Percentiles rank a stretch among this genome's conserved stretches.
Evolutionary conservation across 1,139 yeast species (phyloP).

Genomic region (Geotrichum candidum): DNA sequence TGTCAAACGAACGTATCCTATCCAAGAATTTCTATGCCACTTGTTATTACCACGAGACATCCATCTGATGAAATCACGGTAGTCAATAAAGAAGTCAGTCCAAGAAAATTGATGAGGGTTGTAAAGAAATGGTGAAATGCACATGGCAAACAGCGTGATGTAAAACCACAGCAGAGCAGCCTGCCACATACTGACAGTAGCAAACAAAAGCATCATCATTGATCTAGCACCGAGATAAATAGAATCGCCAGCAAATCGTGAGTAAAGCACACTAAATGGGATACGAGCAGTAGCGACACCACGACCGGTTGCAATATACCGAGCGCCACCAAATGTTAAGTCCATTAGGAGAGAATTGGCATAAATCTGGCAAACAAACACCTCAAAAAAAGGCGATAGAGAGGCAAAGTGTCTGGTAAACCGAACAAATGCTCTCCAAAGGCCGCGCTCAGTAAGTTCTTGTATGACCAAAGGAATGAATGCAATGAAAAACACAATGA

Average conservation of each 20-base stretch:
- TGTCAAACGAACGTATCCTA: conserved; percentile 89
- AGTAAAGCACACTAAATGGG: conserved; percentile 89
- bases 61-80: conserved; percentile 98
- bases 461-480: conserved; percentile 93
- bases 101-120: conserved; percentile 98
- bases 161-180: conserved; percentile 97
- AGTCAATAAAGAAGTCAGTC: conserved; percentile 97
- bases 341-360: conserved; percentile 86
- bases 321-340: conserved; percentile 97
- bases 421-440: conserved; percentile 92
- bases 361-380: conserved; percentile 95
- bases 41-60: conserved; percentile 96
- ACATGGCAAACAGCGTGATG: conserved; percentile 86
- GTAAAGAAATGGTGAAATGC: conserved; percentile 89
- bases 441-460: conserved; percentile 95
- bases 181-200: conserved; percentile 94
- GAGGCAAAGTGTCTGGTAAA: conserved; percentile 84
- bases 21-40: conserved; percentile 99
- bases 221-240: conserved; percentile 95
- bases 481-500: conserved; percentile 96
- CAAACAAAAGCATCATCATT: conserved; percentile 80
- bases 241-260: conserved; percentile 95
- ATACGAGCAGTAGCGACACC: conserved; percentile 98
- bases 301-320: conserved; percentile 98
- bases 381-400: conserved; percentile 94